These are phyloP conservation scores for Cenchrus purpureus DNA, from an alignment of 176 grass and related monocot species.

Conservation along the genomic window DNA sequence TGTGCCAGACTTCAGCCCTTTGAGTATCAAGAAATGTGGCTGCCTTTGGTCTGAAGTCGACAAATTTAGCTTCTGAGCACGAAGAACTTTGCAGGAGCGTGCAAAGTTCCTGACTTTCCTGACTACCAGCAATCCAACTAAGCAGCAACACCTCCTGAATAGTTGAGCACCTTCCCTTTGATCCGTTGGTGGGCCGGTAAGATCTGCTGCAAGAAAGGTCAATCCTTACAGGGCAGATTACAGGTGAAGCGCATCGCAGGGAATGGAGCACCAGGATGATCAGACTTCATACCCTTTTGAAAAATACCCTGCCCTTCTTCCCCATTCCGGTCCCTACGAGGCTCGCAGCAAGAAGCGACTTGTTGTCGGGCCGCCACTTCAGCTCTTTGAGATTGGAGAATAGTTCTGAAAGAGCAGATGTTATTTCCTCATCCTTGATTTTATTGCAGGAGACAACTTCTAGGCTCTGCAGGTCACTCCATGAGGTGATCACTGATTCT, in stretches of 20 bases:
- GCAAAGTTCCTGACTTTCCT: slow-evolving; percentile 27
- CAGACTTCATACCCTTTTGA: slow-evolving; percentile 89
- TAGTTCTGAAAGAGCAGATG: slow-evolving; percentile 66
- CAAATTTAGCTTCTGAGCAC: slow-evolving; percentile 4
- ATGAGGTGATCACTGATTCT: slow-evolving; percentile 73
- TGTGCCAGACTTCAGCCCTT: no score
- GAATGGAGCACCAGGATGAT: slow-evolving; percentile 42
- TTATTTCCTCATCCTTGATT: slow-evolving; percentile 83
- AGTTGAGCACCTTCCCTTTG: slow-evolving; percentile 57
- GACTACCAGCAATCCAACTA: slow-evolving; percentile 19
- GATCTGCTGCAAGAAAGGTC: slow-evolving; percentile 68
- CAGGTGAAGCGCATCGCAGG: slow-evolving; percentile 46
- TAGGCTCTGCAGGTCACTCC: slow-evolving; percentile 79
- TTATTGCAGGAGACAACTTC: slow-evolving; percentile 75
- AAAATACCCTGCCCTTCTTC: slow-evolving; percentile 89
- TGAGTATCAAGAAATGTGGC: not conserved
- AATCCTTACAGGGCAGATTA: slow-evolving; percentile 45
- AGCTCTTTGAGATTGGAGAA: slow-evolving; percentile 92
- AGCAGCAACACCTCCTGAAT: slow-evolving; percentile 39
- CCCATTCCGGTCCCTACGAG: slow-evolving; percentile 76
- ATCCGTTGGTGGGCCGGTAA: slow-evolving; percentile 61
- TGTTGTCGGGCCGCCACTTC: slow-evolving; percentile 89
- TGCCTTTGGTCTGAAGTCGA: not conserved
- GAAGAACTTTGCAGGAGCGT: not conserved
- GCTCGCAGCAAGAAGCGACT: slow-evolving; percentile 63